A percentile compares a stretch with the other conserved stretches of the same genome.
Conservation (phyloP, 345 rosid genomes). For the Aurinia saxatilis region DNA sequence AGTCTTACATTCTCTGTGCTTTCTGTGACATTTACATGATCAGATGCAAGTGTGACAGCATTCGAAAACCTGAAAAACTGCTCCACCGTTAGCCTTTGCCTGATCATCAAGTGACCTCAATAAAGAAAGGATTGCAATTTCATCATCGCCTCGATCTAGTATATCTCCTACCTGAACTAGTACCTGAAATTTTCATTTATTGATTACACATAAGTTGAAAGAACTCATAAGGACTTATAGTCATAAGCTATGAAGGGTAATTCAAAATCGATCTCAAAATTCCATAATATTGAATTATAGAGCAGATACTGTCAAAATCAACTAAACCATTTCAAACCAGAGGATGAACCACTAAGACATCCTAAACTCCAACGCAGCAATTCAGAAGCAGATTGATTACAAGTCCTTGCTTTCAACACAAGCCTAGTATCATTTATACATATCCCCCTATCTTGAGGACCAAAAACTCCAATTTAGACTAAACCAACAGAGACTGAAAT, state of each 20-base stretch:
- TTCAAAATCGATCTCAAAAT: no score
- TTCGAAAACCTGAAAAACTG: slow-evolving; percentile 71
- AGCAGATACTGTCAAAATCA: not conserved
- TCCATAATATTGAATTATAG: no score
- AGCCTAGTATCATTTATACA: not conserved
- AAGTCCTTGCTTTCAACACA: not conserved
- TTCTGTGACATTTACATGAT: not conserved
- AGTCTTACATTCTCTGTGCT: not conserved
- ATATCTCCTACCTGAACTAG: slow-evolving; percentile 87
- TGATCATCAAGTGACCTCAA: slow-evolving; percentile 62
- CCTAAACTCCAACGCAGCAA: not conserved
- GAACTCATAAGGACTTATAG: not conserved
- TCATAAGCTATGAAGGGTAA: not conserved
- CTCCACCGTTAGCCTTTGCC: slow-evolving; percentile 84
- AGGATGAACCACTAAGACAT: not conserved
- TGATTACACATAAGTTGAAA: not conserved
- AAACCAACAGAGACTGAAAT: not conserved
- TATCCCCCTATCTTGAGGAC: not conserved
- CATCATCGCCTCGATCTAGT: slow-evolving; percentile 86
- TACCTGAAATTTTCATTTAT: slow-evolving; percentile 36
- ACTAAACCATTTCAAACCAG: not conserved
- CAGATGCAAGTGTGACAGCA: not conserved
- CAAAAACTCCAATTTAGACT: not conserved
- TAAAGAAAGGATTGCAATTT: slow-evolving; percentile 77
- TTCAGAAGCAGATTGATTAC: no score